phyloP scores from a whole-genome alignment of 345 rosid genomes.

The Eucalyptus tenuipes region DNA sequence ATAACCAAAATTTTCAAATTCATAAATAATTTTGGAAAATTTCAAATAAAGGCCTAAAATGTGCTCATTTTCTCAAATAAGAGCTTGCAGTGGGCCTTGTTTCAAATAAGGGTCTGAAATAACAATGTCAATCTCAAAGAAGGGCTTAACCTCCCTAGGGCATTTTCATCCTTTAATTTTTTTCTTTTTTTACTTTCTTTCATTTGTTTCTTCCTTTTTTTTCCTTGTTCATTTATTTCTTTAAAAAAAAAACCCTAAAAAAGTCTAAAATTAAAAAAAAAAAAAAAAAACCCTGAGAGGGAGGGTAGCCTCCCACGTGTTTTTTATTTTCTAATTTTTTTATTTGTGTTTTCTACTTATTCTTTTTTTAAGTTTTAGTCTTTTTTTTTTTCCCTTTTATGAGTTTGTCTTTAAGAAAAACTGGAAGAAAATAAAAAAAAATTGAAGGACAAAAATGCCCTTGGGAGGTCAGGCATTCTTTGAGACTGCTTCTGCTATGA shows the following conservation, averaged over 20 bases:
- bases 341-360: too few relatives aligned
- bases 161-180: background rate
- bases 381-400: too few relatives aligned
- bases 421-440: too few relatives aligned
- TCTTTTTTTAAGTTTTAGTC: background rate
- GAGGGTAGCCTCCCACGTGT: background rate
- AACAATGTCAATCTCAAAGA: background rate
- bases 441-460: background rate
- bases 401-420: background rate
- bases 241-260: too few relatives aligned
- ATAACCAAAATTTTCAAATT: background rate
- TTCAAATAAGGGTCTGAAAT: background rate
- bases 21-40: background rate
- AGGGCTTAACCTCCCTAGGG: background rate
- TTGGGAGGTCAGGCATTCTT: background rate
- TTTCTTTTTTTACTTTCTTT: too few relatives aligned
- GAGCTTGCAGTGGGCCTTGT: background rate
- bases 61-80: background rate
- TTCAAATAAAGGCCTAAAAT: background rate
- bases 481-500: background rate
- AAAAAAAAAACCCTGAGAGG: background rate
- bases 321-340: too few relatives aligned
- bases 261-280: too few relatives aligned
- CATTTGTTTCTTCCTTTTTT: too few relatives aligned
- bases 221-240: background rate